Percentiles rank a stretch among this genome's conserved stretches.
Conservation (phyloP, 306 rosid genomes). For the Adenanthera pavonina region DNA sequence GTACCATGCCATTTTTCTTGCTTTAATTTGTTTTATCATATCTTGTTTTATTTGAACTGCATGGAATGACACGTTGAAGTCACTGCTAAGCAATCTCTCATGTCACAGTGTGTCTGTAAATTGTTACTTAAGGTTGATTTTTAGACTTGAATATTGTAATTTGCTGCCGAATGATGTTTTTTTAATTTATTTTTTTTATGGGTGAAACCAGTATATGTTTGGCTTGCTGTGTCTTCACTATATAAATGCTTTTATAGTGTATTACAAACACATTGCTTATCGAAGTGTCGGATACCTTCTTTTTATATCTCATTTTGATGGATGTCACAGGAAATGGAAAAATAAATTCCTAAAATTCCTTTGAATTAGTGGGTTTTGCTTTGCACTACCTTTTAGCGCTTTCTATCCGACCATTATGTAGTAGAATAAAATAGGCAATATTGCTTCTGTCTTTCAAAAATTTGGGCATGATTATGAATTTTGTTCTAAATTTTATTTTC, state of each 20-base stretch:
- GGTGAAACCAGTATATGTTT: background rate
- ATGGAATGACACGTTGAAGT: background rate
- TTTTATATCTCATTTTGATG: background rate
- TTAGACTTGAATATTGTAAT: background rate
- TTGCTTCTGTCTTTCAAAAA: background rate
- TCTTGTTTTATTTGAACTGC: background rate
- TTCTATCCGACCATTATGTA: background rate
- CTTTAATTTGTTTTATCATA: conserved; percentile 33
- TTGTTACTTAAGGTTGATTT: background rate
- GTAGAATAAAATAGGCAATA: background rate
- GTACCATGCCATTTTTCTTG: conserved; percentile 6
- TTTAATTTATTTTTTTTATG: background rate
- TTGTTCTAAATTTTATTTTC: background rate
- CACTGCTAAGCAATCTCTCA: background rate
- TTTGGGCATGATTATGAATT: background rate
- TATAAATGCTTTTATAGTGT: background rate
- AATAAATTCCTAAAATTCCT: background rate
- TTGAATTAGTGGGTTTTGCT: conserved; percentile 17
- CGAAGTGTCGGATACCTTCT: background rate
- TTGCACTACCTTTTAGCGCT: background rate
- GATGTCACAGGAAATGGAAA: background rate
- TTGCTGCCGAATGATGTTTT: background rate
- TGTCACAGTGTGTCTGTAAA: background rate
- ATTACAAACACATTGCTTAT: background rate
- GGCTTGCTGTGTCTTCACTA: background rate